Evolutionary conservation across 2,329 filamentous ascomycete genomes (phyloP), one percentile per base, ranked within the genome.

Genomic region (Hypoxylon sp.): DNA sequence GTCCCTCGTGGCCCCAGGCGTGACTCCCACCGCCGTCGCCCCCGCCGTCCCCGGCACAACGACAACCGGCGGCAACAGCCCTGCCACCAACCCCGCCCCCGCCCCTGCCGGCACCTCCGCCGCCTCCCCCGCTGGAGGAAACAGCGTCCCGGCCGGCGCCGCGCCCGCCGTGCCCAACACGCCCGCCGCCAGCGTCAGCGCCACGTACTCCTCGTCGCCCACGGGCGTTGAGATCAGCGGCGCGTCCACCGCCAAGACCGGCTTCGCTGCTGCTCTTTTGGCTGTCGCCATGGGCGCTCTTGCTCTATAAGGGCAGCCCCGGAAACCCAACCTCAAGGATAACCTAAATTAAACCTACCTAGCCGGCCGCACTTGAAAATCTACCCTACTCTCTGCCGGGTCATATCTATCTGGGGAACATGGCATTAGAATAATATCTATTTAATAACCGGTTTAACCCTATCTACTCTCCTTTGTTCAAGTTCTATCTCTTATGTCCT

Each of bases 1-100:
- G 4, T 70, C 71, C 3, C 54, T 71, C 36, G 71, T 67, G 58
- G 54, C 68, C 0, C 64, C 68, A 2, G 61, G 65, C 50, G 61
- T 67, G n/a, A 63, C 65, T 9, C 56, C 62, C n/a, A 67, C 63
- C 32, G 69, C 54, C 24, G 51, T 63, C 28, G 63, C 30, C 33
- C 62, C 67, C 4, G 54, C 59, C 11, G 30, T 64, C 20, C 26
- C 68, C 0, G 40, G 18, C 45, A 52, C 60, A 18, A 24, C 63
- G 36, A 32, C 24, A 36, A 14, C 48, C 56, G 16, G 16, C 14
- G 24, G 53, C 54, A 18, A 20, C 56, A 7, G n/a, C 51, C 18
- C 55, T 46, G 8, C 49, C 56, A 9, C 32, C 16, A 18, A 54
- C 32, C 26, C 54, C 14, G 33, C 28, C 26, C 3, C 22, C 22